phyloP scores from a whole-genome alignment of 2,329 filamentous ascomycete genomes.

The Fusarium metavorans region DNA sequence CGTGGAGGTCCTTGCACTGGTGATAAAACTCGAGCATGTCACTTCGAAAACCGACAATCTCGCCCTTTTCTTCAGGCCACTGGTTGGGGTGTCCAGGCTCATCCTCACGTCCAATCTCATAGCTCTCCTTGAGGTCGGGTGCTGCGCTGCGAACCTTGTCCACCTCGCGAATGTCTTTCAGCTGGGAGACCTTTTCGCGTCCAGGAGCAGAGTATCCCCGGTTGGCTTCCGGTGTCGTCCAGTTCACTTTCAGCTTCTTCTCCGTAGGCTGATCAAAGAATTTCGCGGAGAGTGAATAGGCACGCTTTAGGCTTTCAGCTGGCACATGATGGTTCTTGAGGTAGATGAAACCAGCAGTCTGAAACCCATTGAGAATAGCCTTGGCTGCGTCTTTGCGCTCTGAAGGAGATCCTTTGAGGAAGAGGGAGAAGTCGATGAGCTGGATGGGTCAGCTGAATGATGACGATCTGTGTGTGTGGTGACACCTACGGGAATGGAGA shows the following conservation, averaged over 20 bases:
- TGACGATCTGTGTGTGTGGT: background rate
- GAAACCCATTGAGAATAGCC: constrained; percentile 83
- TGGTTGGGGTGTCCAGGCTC: constrained; percentile 76
- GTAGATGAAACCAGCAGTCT: constrained; percentile 90
- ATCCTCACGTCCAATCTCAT: constrained; percentile 73
- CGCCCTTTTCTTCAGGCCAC: constrained; percentile 70
- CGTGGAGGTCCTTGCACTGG: constrained; percentile 80
- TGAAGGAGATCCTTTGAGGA: constrained; percentile 71
- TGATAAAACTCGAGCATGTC: constrained; percentile 81
- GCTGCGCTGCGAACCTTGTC: constrained; percentile 66
- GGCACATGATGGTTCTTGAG: constrained; percentile 83
- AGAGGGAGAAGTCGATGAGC: constrained; percentile 74
- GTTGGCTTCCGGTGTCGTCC: constrained; percentile 80
- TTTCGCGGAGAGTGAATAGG: constrained; percentile 75
- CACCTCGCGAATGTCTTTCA: constrained; percentile 67
- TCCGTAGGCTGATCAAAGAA: constrained; percentile 76
- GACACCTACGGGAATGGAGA: constrained; percentile 65
- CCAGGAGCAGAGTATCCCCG: constrained; percentile 78
- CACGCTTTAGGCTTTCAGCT: constrained; percentile 65
- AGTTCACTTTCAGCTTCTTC: constrained; percentile 74
- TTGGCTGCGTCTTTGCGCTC: constrained; percentile 75
- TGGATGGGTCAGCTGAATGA: constrained; percentile 6
- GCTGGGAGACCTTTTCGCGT: constrained; percentile 76
- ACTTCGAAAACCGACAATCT: constrained; percentile 69
- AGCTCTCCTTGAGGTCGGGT: constrained; percentile 75